Conservation (phyloP, 2,329 filamentous ascomycete species). For the Fusarium buxicola region DNA sequence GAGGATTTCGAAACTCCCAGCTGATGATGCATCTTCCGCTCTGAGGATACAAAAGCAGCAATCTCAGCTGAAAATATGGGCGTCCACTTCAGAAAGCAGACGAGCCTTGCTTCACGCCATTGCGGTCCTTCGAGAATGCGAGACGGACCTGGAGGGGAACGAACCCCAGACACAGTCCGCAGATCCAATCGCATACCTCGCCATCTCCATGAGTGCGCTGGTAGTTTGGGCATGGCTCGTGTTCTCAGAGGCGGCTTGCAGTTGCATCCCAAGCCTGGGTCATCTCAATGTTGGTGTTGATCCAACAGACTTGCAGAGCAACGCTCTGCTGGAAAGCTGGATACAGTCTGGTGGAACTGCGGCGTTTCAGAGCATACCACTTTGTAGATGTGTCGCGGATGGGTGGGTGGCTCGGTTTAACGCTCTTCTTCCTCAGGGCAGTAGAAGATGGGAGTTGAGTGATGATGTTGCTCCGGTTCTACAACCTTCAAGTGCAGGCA, state of each 20-base stretch:
- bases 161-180: conserved; percentile 29
- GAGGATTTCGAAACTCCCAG: conserved; percentile 22
- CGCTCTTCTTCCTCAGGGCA: conserved; percentile 33
- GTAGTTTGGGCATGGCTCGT: conserved; percentile 53
- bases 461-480: conserved; percentile 40
- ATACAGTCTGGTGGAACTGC: conserved; percentile 40
- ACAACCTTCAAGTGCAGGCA: conserved; percentile 9
- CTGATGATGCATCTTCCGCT: conserved; percentile 24
- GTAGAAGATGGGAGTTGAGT: conserved; percentile 37
- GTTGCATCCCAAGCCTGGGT: conserved; percentile 43
- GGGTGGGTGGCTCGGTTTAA: conserved; percentile 46
- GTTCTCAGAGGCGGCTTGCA: conserved; percentile 43
- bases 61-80: conserved; percentile 47
- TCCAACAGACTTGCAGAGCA: conserved; percentile 41
- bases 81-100: conserved; percentile 45
- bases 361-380: conserved; percentile 45
- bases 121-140: conserved; percentile 47
- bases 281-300: conserved; percentile 42
- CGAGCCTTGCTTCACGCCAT: conserved; percentile 51
- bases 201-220: conserved; percentile 48
- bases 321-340: conserved; percentile 46
- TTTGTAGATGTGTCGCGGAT: conserved; percentile 47
- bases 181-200: conserved; percentile 52
- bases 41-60: conserved; percentile 37
- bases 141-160: conserved; percentile 35